Base-by-base conservation (phyloP, 139 green algal genomes). In the Dunaliella primolecta region DNA sequence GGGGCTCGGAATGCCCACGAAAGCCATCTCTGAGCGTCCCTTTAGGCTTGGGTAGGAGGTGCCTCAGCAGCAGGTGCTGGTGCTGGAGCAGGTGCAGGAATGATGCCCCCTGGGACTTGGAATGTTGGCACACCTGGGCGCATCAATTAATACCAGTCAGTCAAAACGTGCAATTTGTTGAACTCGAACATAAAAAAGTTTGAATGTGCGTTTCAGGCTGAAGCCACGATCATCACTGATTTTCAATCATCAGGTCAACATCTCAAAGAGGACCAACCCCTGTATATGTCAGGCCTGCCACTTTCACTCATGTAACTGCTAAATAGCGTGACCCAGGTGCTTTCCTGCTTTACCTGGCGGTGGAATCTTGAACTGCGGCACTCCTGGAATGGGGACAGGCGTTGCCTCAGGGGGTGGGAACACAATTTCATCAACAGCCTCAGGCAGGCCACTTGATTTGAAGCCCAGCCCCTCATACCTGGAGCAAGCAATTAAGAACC, bases 401-500 rank as follows among this genome's bases (percentile, higher is more conserved):
- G 83, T 70, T 33, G 84, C 84, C 30, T 72, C 36, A 20, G 75
- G 70, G 0, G 90, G 88, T 21, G 88, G 88, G 80, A 93, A 93
- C n/a, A 81, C 57, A 0, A 89, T 55, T 38, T 93, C 90, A 2
- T 56, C 24, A 29, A 81, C 75, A 33, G 74, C 86, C 36, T 38
- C 30, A 0, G 90, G 88, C 78, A 92, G 55, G 33, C 11, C 80
- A 0, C 46, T 86, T 23, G 82, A 89, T 1, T 70, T 33, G 76
- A 88, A 95, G 2, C 56, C 84, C 31, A 95, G 85, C 71, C 91
- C 90, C 80, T 93, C 87, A 84, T 95, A 95, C 82, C 76, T 70
- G 71, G 11, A 77, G 7, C 15, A 21, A 77, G 71, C 71, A 77
- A n/a, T n/a, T n/a, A n/a, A n/a, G n/a, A n/a, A n/a, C n/a, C n/a